These are phyloP conservation scores for Glaciozyma martinii DNA, from an alignment of 768 basidiomycete species.

Conservation along the genomic window DNA sequence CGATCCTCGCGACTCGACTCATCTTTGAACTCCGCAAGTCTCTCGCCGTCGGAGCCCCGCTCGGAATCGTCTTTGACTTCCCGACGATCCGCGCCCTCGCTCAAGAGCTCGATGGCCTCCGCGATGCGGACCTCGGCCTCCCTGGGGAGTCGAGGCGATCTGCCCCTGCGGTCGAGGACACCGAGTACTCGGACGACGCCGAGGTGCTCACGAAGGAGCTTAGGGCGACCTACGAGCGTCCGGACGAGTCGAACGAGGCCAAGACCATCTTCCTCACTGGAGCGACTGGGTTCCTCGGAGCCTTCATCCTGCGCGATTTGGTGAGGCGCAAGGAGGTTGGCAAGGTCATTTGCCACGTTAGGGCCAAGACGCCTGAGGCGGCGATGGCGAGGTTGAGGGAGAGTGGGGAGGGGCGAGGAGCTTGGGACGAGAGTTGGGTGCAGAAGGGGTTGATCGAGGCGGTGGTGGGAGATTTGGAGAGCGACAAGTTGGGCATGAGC, in stretches of 20 bases:
- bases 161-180: conserved; percentile 9
- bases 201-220: conserved; percentile 54
- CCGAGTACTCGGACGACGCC: conserved; percentile 71
- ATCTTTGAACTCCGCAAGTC: conserved; percentile 92
- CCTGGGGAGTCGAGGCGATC: conserved; percentile 37
- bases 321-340: conserved; percentile 56
- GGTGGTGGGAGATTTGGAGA: conserved; percentile 71
- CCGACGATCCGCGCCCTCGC: conserved; percentile 77
- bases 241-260: conserved; percentile 32
- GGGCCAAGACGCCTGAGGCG: conserved; percentile 55
- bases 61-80: conserved; percentile 82
- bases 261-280: conserved; percentile 85
- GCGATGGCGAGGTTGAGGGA: conserved; percentile 63
- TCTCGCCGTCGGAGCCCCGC: conserved; percentile 80
- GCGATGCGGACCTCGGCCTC: conserved; percentile 73
- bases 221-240: conserved; percentile 49
- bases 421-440: conserved; percentile 85
- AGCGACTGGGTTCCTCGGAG: conserved; percentile 92
- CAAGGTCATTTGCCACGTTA: conserved; percentile 79
- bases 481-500: conserved; percentile 63
- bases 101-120: conserved; percentile 60
- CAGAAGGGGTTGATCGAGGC: conserved; percentile 59
- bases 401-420: conserved; percentile 63
- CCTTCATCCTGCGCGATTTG: conserved; percentile 76
- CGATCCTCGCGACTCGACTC: conserved; percentile 91